Percentiles rank a stretch among this genome's conserved stretches.
Conservation (phyloP, 176 grass and related monocot species). For the Oryza rufipogon region DNA sequence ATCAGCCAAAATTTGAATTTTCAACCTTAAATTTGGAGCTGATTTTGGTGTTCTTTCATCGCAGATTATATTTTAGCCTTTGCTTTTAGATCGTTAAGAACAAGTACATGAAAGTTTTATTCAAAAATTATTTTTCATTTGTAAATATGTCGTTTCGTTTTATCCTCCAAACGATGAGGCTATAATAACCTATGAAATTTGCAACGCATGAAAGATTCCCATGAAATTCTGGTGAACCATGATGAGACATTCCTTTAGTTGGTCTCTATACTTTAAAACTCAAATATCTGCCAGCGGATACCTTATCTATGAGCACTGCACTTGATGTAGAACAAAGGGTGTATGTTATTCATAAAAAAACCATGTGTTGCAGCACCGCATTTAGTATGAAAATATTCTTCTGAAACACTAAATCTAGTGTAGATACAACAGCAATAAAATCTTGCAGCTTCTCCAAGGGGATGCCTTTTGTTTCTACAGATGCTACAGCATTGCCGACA, state of each 20-base stretch:
- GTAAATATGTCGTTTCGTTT: too few species aligned
- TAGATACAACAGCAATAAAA: not conserved
- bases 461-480: not conserved
- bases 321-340: not conserved
- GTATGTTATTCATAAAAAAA: slow-evolving; percentile 11
- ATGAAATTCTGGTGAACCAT: slow-evolving; percentile 19
- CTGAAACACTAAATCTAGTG: slow-evolving; percentile 22
- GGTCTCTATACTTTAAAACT: not conserved
- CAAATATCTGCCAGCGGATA: too few species aligned
- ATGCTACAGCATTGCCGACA: not conserved
- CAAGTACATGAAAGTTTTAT: too few species aligned
- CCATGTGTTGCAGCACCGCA: not conserved
- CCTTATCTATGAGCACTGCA: not conserved
- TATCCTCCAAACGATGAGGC: too few species aligned
- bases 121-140: too few species aligned
- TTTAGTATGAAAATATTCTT: slow-evolving; percentile 12
- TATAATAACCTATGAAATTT: not conserved
- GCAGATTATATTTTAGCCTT: too few species aligned
- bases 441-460: slow-evolving; percentile 5
- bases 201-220: slow-evolving; percentile 9
- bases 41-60: too few species aligned
- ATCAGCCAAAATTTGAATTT: too few species aligned
- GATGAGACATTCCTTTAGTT: not conserved
- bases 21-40: too few species aligned
- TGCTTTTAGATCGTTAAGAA: too few species aligned